Evolutionary conservation across 768 basidiomycete genomes (phyloP).

Genomic region (Trametes cingulata): DNA sequence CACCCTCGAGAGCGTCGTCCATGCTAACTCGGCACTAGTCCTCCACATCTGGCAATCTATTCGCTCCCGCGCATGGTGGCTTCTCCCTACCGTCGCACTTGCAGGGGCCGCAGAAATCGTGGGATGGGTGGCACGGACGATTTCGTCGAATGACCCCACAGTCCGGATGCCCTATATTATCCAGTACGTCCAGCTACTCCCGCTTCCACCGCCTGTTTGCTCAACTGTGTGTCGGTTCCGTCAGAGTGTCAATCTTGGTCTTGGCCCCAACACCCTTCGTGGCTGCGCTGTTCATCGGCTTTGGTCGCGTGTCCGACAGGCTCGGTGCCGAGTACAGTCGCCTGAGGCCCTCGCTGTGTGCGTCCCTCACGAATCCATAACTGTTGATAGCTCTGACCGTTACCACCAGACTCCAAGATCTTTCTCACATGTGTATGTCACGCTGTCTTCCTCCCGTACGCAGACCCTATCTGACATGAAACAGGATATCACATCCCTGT

Average conservation of each 20-base stretch:
- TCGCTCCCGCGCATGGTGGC: constrained; percentile 17
- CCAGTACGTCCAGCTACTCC: constrained; percentile 10
- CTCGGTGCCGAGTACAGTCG: constrained; percentile 54
- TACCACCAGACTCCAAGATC: constrained; percentile 28
- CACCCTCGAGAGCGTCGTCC: too few species aligned
- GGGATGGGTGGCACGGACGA: constrained; percentile 19
- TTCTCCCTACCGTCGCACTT: constrained; percentile 15
- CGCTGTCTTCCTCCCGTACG: too few species aligned
- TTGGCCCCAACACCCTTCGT: constrained; percentile 52
- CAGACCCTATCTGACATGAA: constrained; percentile 1
- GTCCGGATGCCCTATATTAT: constrained; percentile 13
- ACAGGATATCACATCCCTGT: constrained; percentile 40
- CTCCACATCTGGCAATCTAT: constrained; percentile 11
- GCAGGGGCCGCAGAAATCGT: constrained; percentile 18
- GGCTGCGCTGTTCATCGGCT: constrained; percentile 56
- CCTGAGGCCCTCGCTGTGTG: constrained; percentile 37
- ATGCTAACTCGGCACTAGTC: background rate
- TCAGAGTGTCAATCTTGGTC: constrained; percentile 15
- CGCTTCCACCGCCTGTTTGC: background rate
- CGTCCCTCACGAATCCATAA: background rate
- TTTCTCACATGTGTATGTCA: constrained; percentile 33
- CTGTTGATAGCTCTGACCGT: background rate
- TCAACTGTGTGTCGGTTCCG: constrained; percentile 26
- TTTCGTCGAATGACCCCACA: constrained; percentile 13
- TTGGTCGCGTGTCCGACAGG: constrained; percentile 45